These are phyloP conservation scores for Umbellularia californica DNA, from an alignment of 164 flowering plant species.

Conservation along the genomic window DNA sequence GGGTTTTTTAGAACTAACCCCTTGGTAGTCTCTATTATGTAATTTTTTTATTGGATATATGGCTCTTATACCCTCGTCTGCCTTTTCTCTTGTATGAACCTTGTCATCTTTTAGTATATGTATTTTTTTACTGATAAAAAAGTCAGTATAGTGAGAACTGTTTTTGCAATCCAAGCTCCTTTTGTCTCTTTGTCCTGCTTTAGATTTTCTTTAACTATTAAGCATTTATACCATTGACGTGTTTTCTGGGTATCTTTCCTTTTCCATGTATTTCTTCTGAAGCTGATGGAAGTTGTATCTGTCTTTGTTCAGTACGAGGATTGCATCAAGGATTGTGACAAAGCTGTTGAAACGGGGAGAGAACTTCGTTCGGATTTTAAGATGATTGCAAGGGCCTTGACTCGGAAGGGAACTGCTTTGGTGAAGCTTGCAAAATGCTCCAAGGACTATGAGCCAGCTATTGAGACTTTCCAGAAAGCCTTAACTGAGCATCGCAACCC, in stretches of 20 bases:
- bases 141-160: too few relatives aligned
- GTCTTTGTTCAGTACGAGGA: conserved; percentile 65
- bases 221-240: too few relatives aligned
- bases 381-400: conserved; percentile 92
- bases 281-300: too few relatives aligned
- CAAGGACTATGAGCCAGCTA: conserved; percentile 86
- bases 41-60: too few relatives aligned
- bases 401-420: conserved; percentile 89
- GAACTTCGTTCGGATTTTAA: conserved; percentile 88
- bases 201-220: neutral
- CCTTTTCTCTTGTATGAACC: too few relatives aligned
- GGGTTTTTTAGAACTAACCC: too few relatives aligned
- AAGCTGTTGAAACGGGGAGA: conserved; percentile 95
- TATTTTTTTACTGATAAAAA: too few relatives aligned
- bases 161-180: too few relatives aligned
- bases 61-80: too few relatives aligned
- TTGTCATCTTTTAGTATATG: too few relatives aligned
- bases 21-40: too few relatives aligned
- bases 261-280: neutral
- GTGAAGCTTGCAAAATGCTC: conserved; percentile 84
- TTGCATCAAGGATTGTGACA: conserved; percentile 90
- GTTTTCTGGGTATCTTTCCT: neutral
- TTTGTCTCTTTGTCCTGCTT: too few relatives aligned
- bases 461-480: conserved; percentile 93
- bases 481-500: conserved; percentile 97